Conservation (phyloP, 176 grass and related monocot genomes). For the Metroxylon sagu region DNA sequence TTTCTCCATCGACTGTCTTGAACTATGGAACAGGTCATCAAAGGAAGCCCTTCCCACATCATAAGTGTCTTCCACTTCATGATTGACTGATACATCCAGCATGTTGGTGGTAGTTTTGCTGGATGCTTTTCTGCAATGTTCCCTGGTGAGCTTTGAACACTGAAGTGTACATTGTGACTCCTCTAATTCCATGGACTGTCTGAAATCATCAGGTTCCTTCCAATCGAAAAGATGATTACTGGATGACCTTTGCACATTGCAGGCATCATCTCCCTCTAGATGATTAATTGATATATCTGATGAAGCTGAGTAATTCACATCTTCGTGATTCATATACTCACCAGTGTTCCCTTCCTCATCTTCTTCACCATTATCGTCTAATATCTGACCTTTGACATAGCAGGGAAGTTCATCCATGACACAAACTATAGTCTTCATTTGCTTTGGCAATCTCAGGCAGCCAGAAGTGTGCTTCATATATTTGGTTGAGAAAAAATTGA, state of each 20-base stretch:
- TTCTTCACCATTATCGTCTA: slow-evolving; percentile 18
- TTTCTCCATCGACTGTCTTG: not conserved
- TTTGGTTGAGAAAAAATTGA: slow-evolving; percentile 92
- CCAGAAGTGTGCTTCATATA: slow-evolving; percentile 52
- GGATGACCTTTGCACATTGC: not conserved
- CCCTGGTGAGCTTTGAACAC: not conserved
- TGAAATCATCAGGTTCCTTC: not conserved
- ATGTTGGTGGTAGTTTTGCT: too few species aligned
- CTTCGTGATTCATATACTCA: not conserved
- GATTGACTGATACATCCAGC: not conserved
- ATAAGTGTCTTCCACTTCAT: not conserved
- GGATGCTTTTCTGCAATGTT: not conserved
- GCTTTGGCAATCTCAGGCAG: slow-evolving; percentile 46
- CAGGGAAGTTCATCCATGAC: slow-evolving; percentile 72
- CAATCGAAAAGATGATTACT: not conserved
- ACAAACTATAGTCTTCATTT: slow-evolving; percentile 52
- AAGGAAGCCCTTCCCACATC: not conserved
- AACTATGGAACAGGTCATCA: not conserved
- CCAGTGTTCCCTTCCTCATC: not conserved
- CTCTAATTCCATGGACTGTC: not conserved
- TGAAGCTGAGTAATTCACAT: not conserved
- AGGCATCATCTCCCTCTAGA: slow-evolving; percentile 1
- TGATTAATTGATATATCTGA: not conserved
- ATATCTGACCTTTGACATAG: slow-evolving; percentile 12
- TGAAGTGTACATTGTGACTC: not conserved